phyloP scores from a whole-genome alignment of 2,329 filamentous ascomycete genomes.

The Stenocarpella maydis region DNA sequence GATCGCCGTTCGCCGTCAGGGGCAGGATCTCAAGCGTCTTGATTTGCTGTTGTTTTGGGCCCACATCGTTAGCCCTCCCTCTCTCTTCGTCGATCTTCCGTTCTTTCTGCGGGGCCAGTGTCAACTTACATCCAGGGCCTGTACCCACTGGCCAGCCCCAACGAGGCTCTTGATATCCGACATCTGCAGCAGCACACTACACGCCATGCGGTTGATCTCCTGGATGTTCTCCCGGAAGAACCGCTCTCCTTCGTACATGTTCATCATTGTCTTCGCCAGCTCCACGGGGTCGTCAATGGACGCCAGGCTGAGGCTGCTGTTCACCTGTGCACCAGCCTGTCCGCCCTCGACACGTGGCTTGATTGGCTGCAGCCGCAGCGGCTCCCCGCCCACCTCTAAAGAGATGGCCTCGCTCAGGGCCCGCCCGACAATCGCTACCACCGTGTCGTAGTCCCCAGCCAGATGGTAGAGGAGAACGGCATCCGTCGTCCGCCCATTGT shows the following conservation, averaged over 20 bases:
- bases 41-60: slow-evolving; percentile 64
- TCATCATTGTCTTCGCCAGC: slow-evolving; percentile 68
- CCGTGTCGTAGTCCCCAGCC: slow-evolving; percentile 93
- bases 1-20: slow-evolving; percentile 76
- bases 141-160: slow-evolving; percentile 63
- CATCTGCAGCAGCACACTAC: slow-evolving; percentile 66
- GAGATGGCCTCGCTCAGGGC: slow-evolving; percentile 90
- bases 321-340: slow-evolving; percentile 50
- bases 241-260: slow-evolving; percentile 67
- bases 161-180: slow-evolving; percentile 67
- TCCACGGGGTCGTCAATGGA: slow-evolving; percentile 68
- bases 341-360: slow-evolving; percentile 69
- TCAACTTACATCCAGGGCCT: slow-evolving; percentile 64
- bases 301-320: slow-evolving; percentile 68
- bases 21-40: slow-evolving; percentile 80
- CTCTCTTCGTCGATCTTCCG: neutral
- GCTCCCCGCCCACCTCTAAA: slow-evolving; percentile 83
- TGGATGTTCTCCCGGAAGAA: slow-evolving; percentile 68
- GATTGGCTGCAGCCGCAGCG: slow-evolving; percentile 79
- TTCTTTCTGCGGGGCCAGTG: neutral
- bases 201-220: slow-evolving; percentile 64
- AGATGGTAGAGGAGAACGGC: slow-evolving; percentile 94
- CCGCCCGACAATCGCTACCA: slow-evolving; percentile 89
- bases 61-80: neutral
- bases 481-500: slow-evolving; percentile 91